Percentiles rank a stretch among this genome's conserved stretches.
phyloP scores from a whole-genome alignment of 2,329 filamentous ascomycete species.

The Rutstroemia sp. region DNA sequence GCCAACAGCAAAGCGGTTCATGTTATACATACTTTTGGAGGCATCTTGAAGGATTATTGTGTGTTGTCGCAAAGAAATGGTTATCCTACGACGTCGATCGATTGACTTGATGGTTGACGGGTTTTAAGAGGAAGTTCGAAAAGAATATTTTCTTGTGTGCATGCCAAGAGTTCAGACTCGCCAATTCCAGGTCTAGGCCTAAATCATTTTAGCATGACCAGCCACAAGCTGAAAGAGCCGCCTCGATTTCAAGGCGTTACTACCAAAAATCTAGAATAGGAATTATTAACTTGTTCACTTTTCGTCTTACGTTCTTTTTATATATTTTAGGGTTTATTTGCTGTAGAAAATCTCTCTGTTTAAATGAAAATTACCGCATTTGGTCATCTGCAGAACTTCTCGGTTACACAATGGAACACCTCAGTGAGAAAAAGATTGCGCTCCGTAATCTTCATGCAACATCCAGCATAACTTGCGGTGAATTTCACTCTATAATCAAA shows the following conservation, averaged over 20 bases:
- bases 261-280: not conserved
- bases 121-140: slow-evolving; percentile 1
- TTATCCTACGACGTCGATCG: slow-evolving; percentile 36
- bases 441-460: not conserved
- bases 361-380: too few relatives aligned
- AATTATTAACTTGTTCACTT: not conserved
- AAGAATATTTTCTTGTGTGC: slow-evolving; percentile 13
- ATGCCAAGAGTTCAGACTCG: slow-evolving; percentile 20
- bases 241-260: not conserved
- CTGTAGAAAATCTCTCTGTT: too few relatives aligned
- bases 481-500: too few relatives aligned
- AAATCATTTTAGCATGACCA: not conserved
- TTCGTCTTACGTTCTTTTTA: not conserved
- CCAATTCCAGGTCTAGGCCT: not conserved
- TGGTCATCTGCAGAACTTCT: too few relatives aligned
- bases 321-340: not conserved
- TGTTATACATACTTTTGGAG: slow-evolving; percentile 78
- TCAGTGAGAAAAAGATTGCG: not conserved
- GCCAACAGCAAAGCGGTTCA: slow-evolving; percentile 85
- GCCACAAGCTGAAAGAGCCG: rapidly evolving
- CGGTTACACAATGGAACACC: too few relatives aligned
- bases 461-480: too few relatives aligned
- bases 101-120: slow-evolving; percentile 17
- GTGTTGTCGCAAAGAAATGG: slow-evolving; percentile 63
- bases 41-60: slow-evolving; percentile 56